A percentile compares a stretch with the other conserved stretches of the same genome.
These are phyloP conservation scores for Talaromyces sp. DNA, from an alignment of 2,329 filamentous ascomycete species.

Conservation along the genomic window DNA sequence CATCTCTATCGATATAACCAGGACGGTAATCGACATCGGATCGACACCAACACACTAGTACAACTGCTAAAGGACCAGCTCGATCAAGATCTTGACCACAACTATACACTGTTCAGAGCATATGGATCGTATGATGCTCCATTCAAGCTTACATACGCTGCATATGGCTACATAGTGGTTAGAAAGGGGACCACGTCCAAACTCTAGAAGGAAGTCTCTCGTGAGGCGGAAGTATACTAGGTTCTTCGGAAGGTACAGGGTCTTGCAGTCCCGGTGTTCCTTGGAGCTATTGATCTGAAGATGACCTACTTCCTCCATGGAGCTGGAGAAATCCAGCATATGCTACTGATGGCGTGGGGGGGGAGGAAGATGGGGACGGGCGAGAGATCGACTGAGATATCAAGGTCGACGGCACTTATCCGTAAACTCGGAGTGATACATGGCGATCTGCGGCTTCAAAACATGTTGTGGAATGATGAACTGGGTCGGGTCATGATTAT, in stretches of 20 bases:
- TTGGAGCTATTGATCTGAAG: conserved; percentile 24
- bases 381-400: conserved; percentile 16
- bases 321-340: conserved; percentile 28
- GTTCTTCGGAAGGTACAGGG: conserved; percentile 24
- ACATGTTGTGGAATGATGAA: conserved; percentile 25
- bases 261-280: conserved; percentile 28
- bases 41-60: conserved; percentile 22
- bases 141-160: conserved; percentile 29
- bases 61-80: conserved; percentile 27
- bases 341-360: conserved; percentile 32
- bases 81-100: conserved; percentile 26
- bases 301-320: conserved; percentile 26
- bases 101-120: conserved; percentile 27
- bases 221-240: conserved; percentile 27
- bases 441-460: conserved; percentile 21
- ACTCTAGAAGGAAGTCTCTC: conserved; percentile 26
- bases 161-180: conserved; percentile 27
- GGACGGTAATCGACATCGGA: conserved; percentile 19
- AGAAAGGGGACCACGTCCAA: conserved; percentile 32
- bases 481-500: conserved; percentile 23
- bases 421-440: conserved; percentile 19
- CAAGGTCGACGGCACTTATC: conserved; percentile 14
- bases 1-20: conserved; percentile 20
- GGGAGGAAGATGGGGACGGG: conserved; percentile 19
- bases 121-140: conserved; percentile 29